Conservation (phyloP, 1,284 basidiomycete species). For the Athelia psychrophila region DNA sequence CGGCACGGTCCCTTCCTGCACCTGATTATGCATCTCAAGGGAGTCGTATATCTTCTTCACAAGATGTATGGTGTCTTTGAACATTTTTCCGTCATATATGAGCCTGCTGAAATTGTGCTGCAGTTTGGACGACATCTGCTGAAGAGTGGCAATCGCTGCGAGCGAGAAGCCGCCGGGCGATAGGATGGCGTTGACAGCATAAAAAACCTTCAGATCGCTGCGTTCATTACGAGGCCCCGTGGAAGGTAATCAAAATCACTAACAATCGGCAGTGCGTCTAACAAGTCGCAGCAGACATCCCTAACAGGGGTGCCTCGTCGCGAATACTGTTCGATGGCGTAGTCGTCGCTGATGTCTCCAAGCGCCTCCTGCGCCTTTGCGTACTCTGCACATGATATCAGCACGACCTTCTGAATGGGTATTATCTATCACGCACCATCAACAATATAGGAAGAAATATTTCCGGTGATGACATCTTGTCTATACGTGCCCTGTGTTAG, state of each 20-base stretch:
- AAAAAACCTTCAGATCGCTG: background rate
- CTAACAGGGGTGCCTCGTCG: background rate
- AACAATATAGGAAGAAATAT: slow-evolving; percentile 11
- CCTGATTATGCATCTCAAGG: background rate
- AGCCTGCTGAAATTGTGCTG: background rate
- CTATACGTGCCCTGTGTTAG: slow-evolving; percentile 11
- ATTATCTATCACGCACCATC: slow-evolving; percentile 3
- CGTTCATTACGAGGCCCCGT: background rate
- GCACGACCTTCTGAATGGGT: background rate
- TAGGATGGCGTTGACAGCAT: background rate
- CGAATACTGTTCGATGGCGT: background rate
- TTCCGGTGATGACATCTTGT: slow-evolving; percentile 14
- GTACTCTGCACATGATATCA: background rate
- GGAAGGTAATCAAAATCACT: background rate
- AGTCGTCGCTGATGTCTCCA: background rate
- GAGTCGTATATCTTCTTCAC: background rate
- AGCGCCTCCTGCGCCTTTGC: background rate
- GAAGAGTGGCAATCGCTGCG: background rate
- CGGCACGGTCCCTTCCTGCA: background rate
- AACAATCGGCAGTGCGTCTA: background rate
- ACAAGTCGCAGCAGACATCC: background rate
- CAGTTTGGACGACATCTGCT: background rate
- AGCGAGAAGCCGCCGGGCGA: background rate
- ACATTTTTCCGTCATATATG: background rate
- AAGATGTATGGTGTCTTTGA: background rate